Percentiles rank a stretch among this genome's conserved stretches.
phyloP scores from a whole-genome alignment of 1,284 basidiomycete species.

The Microbotryum intermedium region DNA sequence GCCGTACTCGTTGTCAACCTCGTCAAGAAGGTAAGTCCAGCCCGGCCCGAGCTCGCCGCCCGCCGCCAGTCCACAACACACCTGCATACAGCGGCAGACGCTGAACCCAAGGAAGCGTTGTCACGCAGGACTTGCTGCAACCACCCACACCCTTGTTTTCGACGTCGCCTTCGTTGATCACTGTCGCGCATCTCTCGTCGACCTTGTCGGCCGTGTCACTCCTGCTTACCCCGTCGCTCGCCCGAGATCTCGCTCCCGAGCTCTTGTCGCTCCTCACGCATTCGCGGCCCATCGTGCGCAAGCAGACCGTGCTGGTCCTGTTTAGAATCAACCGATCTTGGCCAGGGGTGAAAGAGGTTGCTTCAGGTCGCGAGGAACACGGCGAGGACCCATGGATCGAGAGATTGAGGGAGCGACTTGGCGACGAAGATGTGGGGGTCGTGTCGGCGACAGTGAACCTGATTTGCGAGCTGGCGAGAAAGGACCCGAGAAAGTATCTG shows the following conservation, averaged over 20 bases:
- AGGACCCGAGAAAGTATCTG: constrained; percentile 68
- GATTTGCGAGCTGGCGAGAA: constrained; percentile 80
- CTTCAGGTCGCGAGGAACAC: constrained; percentile 22
- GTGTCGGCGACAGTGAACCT: constrained; percentile 88
- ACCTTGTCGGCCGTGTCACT: constrained; percentile 78
- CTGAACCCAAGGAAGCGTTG: constrained; percentile 2
- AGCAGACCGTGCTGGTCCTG: constrained; percentile 29
- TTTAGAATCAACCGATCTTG: constrained; percentile 28
- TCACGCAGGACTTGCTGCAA: constrained; percentile 67
- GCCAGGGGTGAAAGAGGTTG: constrained; percentile 24
- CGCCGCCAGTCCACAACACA: not conserved
- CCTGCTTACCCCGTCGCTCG: constrained; percentile 79
- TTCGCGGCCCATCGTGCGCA: constrained; percentile 56
- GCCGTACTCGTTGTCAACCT: constrained; percentile 96
- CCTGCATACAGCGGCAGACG: not conserved
- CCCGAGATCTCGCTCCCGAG: constrained; percentile 78
- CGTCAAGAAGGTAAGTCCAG: constrained; percentile 72
- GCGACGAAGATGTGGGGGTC: constrained; percentile 79
- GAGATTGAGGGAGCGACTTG: constrained; percentile 72
- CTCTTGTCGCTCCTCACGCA: constrained; percentile 83
- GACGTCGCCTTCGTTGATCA: constrained; percentile 47
- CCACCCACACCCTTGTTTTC: constrained; percentile 57
- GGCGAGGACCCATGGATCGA: constrained; percentile 46
- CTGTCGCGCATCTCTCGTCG: constrained; percentile 27
- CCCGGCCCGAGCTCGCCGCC: not conserved